These are phyloP conservation scores for Herpomyces periplanetae DNA, from an alignment of 2,329 filamentous ascomycete species.

Conservation along the genomic window DNA sequence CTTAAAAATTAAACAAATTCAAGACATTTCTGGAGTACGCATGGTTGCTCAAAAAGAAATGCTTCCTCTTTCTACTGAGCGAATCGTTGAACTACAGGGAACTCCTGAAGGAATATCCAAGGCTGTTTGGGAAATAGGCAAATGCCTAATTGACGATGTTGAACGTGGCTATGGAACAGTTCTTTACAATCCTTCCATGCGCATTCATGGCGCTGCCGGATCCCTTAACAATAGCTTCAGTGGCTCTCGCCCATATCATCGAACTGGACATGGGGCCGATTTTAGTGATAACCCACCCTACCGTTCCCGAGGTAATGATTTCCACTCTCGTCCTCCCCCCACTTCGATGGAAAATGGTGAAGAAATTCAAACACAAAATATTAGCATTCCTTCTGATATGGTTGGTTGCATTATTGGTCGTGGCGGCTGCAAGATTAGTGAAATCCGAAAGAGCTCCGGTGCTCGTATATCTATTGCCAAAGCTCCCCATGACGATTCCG, in stretches of 20 bases:
- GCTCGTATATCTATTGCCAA: constrained; percentile 94
- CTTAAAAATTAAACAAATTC: constrained; percentile 96
- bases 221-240: constrained; percentile 12
- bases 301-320: constrained; percentile 46
- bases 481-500: constrained; percentile 77
- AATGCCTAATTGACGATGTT: constrained; percentile 90
- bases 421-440: constrained; percentile 80
- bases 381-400: constrained; percentile 97
- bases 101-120: constrained; percentile 80
- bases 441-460: constrained; percentile 84
- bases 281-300: constrained; percentile 51
- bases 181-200: constrained; percentile 78
- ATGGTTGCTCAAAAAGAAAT: constrained; percentile 99
- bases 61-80: constrained; percentile 91
- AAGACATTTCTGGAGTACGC: constrained; percentile 75
- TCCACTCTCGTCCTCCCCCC: constrained; percentile 30
- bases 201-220: constrained; percentile 24
- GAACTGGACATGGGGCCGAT: constrained; percentile 83
- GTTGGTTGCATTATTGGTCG: constrained; percentile 96
- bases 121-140: constrained; percentile 92
- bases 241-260: constrained; percentile 27
- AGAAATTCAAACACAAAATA: constrained; percentile 93
- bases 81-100: constrained; percentile 84
- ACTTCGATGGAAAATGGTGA: constrained; percentile 84
- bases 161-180: constrained; percentile 87